Evolutionary conservation across 2,329 filamentous ascomycete species (phyloP), one percentile per base, ranked within the genome.

Genomic region (Fusarium sp.): DNA sequence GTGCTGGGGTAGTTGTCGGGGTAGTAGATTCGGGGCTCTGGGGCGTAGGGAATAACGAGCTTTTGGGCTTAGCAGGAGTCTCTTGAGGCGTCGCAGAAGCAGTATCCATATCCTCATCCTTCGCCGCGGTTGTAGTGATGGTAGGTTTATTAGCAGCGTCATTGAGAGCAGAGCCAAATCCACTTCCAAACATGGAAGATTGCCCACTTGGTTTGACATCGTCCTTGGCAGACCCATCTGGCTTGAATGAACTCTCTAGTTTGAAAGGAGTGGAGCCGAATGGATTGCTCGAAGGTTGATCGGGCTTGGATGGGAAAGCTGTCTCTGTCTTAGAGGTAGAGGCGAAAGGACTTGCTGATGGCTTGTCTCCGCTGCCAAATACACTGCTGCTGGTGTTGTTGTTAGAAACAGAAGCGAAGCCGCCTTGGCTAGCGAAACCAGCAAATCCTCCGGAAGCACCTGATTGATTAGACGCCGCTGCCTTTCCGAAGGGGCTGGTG

Each of bases 241-340:
- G 83, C 73, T 89, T 88, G 80, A 93, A 93, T 2, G 87, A 89
- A 29, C 87, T 89, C 38, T 86, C 85, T 14, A 93, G 81, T 71
- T 91, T 90, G 79, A 93, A 93, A 0, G 86, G 84, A 14, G 81
- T 79, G n/a, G 83, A 83, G 25, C 82, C 84, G 73, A 87, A 85
- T 7, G 66, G 76, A 55, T 61, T 73, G 76, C 78, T 33, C 59
- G 76, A 34, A 51, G 78, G 61, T 31, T 78, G 76, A 16, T 75
- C 73, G 16, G 76, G 61, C 55, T 77, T 66, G 53, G 75, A 42
- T 5, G 76, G 67, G 57, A 77, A 77, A 5, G 74, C 72, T 10
- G 73, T 75, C 10, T 74, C 73, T 23, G 58, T 31, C 13, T 71
- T 72, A 18, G 73, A 71, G 13, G 67, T 61, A 9, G 74, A 75